These are phyloP conservation scores for Cenococcum geophilum DNA, from an alignment of 495 filamentous ascomycete species.

Conservation along the genomic window DNA sequence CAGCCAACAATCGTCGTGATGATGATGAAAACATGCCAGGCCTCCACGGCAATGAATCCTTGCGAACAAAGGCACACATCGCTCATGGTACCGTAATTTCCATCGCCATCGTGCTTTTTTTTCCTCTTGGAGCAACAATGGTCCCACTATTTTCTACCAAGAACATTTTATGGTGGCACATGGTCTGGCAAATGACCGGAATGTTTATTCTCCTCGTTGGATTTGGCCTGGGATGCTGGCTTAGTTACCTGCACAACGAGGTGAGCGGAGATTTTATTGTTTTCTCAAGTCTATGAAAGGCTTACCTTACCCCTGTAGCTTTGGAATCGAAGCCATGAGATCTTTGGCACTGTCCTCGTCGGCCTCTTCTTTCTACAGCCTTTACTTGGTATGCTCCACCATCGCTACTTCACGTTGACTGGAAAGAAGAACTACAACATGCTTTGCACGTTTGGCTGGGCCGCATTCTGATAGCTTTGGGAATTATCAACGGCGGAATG, in stretches of 20 bases:
- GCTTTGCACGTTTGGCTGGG: slow-evolving; percentile 34
- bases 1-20: background rate
- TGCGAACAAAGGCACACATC: background rate
- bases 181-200: slow-evolving; percentile 7
- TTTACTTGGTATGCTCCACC: slow-evolving; percentile 31
- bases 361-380: slow-evolving; percentile 32
- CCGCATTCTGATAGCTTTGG: slow-evolving; percentile 29
- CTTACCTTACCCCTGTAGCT: background rate
- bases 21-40: slow-evolving; percentile 14
- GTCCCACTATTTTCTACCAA: background rate
- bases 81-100: slow-evolving; percentile 6
- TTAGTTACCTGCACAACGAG: slow-evolving; percentile 3
- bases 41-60: slow-evolving; percentile 38
- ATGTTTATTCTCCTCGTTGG: slow-evolving; percentile 6
- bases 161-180: slow-evolving; percentile 6
- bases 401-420: slow-evolving; percentile 31
- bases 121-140: slow-evolving; percentile 7
- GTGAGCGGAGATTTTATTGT: background rate
- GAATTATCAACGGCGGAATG: slow-evolving; percentile 34
- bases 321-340: slow-evolving; percentile 16
- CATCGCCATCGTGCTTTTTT: slow-evolving; percentile 7
- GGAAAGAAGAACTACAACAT: slow-evolving; percentile 26
- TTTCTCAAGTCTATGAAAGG: too few species aligned
- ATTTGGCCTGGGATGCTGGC: slow-evolving; percentile 8
- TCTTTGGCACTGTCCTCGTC: slow-evolving; percentile 34